phyloP scores from a whole-genome alignment of 768 basidiomycete species.

The Pilatotrama ljubarskyi region DNA sequence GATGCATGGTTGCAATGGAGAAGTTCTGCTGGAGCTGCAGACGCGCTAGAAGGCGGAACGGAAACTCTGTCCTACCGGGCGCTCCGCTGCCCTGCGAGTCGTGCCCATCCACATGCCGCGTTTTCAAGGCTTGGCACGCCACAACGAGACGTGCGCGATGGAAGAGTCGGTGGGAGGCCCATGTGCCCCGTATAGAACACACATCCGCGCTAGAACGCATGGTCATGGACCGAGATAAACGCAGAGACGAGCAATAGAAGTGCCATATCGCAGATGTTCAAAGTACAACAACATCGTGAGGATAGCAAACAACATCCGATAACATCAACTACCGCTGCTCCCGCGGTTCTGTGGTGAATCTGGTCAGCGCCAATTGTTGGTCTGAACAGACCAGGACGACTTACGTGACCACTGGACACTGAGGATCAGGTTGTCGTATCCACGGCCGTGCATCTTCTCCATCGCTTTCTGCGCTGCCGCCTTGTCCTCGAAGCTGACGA shows the following conservation, averaged over 20 bases:
- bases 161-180: too few relatives aligned
- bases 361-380: not conserved
- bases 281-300: constrained; percentile 9
- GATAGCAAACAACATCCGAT: constrained; percentile 10
- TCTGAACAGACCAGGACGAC: constrained; percentile 28
- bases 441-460: constrained; percentile 87
- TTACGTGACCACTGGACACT: constrained; percentile 66
- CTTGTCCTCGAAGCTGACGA: constrained; percentile 91
- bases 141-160: not conserved
- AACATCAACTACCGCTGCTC: constrained; percentile 33
- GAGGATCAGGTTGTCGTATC: constrained; percentile 89
- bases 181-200: too few relatives aligned
- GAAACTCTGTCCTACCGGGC: not conserved
- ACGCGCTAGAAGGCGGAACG: not conserved
- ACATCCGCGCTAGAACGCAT: too few relatives aligned
- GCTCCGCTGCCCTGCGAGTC: not conserved
- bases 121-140: too few relatives aligned
- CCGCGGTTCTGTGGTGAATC: constrained; percentile 35
- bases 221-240: too few relatives aligned
- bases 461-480: constrained; percentile 83
- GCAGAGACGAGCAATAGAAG: too few relatives aligned
- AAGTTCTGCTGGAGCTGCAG: not conserved
- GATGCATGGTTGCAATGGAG: not conserved
- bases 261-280: not conserved
- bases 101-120: too few relatives aligned